Evolutionary conservation across 495 filamentous ascomycete species (phyloP).

Genomic region (Penicillium daleae): DNA sequence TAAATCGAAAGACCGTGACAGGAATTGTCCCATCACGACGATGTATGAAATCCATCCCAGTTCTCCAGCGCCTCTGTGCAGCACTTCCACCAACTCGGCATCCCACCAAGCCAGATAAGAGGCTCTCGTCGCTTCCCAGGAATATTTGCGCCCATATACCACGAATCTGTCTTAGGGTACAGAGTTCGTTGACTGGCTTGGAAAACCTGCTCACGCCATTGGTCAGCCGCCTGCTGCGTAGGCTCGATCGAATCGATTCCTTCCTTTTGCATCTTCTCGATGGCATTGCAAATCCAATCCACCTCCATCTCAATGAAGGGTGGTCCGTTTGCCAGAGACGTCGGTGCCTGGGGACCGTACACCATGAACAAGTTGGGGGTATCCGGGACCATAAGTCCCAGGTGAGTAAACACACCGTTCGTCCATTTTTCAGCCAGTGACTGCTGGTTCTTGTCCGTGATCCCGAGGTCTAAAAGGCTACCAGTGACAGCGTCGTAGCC

Average conservation of each 20-base stretch:
- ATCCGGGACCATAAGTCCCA: slow-evolving; percentile 49
- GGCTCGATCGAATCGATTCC: slow-evolving; percentile 45
- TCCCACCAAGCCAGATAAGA: slow-evolving; percentile 46
- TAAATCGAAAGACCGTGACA: neutral
- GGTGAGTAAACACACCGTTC: slow-evolving; percentile 50
- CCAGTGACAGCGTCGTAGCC: slow-evolving; percentile 60
- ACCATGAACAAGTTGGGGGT: slow-evolving; percentile 59
- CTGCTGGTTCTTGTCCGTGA: slow-evolving; percentile 43
- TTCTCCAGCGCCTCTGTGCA: slow-evolving; percentile 23
- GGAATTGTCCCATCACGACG: slow-evolving; percentile 14
- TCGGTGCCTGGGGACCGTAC: slow-evolving; percentile 54
- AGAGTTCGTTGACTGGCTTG: slow-evolving; percentile 33
- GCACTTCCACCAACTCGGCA: slow-evolving; percentile 32
- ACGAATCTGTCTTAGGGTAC: slow-evolving; percentile 37
- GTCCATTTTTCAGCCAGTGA: slow-evolving; percentile 53
- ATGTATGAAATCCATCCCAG: slow-evolving; percentile 22
- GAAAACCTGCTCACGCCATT: slow-evolving; percentile 43
- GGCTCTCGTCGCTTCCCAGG: slow-evolving; percentile 48
- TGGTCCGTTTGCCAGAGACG: slow-evolving; percentile 56
- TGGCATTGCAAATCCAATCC: slow-evolving; percentile 53
- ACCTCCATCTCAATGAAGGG: slow-evolving; percentile 55
- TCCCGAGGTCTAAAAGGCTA: slow-evolving; percentile 48
- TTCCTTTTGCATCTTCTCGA: slow-evolving; percentile 42
- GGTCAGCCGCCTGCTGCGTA: slow-evolving; percentile 35
- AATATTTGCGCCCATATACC: slow-evolving; percentile 52